phyloP scores from a whole-genome alignment of 495 filamentous ascomycete genomes.

The Pyrenula massariospora region DNA sequence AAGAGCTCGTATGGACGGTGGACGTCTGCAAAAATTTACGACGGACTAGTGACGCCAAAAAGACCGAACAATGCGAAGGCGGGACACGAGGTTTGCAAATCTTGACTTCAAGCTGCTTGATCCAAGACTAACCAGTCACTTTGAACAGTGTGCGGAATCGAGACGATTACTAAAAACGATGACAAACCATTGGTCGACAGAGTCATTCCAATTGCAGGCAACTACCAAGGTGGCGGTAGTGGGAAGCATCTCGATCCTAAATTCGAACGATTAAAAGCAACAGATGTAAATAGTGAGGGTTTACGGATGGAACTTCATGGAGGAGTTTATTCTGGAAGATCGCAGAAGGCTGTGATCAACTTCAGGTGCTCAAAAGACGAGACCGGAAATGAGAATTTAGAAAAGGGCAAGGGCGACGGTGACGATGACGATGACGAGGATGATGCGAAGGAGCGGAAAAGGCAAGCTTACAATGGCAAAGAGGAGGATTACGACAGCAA shows the following conservation, averaged over 20 bases:
- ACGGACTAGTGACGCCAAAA: constrained; percentile 30
- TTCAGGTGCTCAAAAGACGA: constrained; percentile 65
- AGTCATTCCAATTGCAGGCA: constrained; percentile 53
- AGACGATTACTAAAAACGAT: neutral
- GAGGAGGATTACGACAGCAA: constrained; percentile 26
- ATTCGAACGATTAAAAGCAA: constrained; percentile 47
- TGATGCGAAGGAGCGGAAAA: constrained; percentile 25
- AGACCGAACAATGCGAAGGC: constrained; percentile 45
- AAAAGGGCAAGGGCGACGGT: constrained; percentile 19
- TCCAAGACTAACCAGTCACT: constrained; percentile 3
- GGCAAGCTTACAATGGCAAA: constrained; percentile 15
- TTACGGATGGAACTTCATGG: constrained; percentile 60
- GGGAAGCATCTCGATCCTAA: constrained; percentile 47
- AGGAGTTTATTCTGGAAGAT: constrained; percentile 40
- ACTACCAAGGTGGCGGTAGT: constrained; percentile 37
- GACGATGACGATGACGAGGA: constrained; percentile 20
- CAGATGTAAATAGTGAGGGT: constrained; percentile 55
- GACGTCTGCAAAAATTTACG: constrained; percentile 65
- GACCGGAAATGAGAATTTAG: constrained; percentile 57
- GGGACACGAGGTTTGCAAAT: constrained; percentile 47
- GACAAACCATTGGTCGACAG: neutral
- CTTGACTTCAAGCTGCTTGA: constrained; percentile 16
- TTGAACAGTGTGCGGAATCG: neutral
- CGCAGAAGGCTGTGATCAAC: constrained; percentile 58
- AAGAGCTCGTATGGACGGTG: constrained; percentile 79